These are phyloP conservation scores for Eucalyptus tenuipes DNA, from an alignment of 345 rosid species.

Conservation along the genomic window DNA sequence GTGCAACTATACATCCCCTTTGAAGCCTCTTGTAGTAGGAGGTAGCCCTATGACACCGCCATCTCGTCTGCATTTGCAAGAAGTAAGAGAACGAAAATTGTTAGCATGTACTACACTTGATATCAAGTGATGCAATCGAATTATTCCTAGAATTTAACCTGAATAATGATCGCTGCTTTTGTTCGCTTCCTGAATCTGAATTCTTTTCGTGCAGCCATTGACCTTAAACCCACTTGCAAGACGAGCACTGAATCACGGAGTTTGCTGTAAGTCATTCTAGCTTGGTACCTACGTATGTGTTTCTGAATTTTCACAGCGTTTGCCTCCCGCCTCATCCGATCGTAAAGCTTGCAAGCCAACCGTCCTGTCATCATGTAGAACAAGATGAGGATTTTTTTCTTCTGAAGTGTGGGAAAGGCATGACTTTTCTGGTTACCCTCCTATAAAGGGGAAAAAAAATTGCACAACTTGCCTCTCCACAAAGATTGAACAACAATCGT, in stretches of 20 bases:
- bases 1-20: conserved; percentile 14
- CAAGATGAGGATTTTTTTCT: background rate
- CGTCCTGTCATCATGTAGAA: background rate
- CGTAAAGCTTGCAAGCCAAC: conserved; percentile 2
- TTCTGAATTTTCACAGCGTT: conserved; percentile 8
- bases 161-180: conserved; percentile 1
- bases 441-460: background rate
- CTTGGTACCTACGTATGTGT: background rate
- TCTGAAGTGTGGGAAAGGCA: background rate
- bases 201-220: conserved; percentile 7
- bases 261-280: background rate
- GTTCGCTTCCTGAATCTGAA: conserved; percentile 2
- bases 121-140: background rate
- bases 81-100: background rate
- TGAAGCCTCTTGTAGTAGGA: conserved; percentile 17
- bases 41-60: conserved; percentile 16
- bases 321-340: conserved; percentile 2
- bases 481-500: conserved; percentile 17
- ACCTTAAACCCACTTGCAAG: conserved; percentile 7
- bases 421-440: background rate
- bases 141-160: background rate
- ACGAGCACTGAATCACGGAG: conserved; percentile 1
- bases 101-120: background rate
- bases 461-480: conserved; percentile 1
- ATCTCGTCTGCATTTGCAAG: conserved; percentile 9